These are phyloP conservation scores for Botrytis galanthina DNA, from an alignment of 2,329 filamentous ascomycete genomes.

Conservation along the genomic window DNA sequence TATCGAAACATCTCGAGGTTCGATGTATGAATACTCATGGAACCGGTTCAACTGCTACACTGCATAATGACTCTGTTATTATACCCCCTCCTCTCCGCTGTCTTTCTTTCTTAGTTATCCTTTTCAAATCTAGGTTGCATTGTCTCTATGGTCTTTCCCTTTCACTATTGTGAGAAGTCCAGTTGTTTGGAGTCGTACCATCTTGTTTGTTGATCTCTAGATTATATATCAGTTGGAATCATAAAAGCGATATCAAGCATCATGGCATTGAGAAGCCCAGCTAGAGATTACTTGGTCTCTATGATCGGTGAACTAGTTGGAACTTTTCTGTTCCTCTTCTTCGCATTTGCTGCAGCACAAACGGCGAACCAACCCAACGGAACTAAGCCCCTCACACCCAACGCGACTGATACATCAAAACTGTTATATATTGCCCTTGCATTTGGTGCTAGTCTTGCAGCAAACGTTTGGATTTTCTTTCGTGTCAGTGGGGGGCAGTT, in stretches of 20 bases:
- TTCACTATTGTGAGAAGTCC: not conserved
- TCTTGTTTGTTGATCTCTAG: not conserved
- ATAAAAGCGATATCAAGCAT: not conserved
- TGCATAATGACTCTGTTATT: not conserved
- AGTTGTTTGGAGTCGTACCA: not conserved
- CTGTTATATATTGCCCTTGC: conserved; percentile 40
- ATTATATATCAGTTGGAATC: not conserved
- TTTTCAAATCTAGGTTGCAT: not conserved
- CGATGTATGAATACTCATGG: not conserved
- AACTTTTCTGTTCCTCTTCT: conserved; percentile 42
- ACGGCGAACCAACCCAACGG: conserved; percentile 24
- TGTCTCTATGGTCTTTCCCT: not conserved
- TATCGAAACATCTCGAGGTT: not conserved
- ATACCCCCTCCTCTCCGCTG: not conserved
- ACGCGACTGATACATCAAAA: conserved; percentile 33
- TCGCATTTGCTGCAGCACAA: conserved; percentile 31
- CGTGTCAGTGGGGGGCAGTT: conserved; percentile 48
- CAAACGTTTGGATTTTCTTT: conserved; percentile 58
- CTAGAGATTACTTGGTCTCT: conserved; percentile 44
- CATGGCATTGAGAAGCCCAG: not conserved
- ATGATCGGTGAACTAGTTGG: conserved; percentile 49
- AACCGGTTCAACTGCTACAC: not conserved
- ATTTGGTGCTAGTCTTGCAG: conserved; percentile 44
- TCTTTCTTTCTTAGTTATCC: not conserved
- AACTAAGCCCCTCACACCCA: conserved; percentile 5